A percentile compares a stretch with the other conserved stretches of the same genome.
Evolutionary conservation across 2,329 filamentous ascomycete species (phyloP).

Genomic region (Ceratocystis eucalypticola): DNA sequence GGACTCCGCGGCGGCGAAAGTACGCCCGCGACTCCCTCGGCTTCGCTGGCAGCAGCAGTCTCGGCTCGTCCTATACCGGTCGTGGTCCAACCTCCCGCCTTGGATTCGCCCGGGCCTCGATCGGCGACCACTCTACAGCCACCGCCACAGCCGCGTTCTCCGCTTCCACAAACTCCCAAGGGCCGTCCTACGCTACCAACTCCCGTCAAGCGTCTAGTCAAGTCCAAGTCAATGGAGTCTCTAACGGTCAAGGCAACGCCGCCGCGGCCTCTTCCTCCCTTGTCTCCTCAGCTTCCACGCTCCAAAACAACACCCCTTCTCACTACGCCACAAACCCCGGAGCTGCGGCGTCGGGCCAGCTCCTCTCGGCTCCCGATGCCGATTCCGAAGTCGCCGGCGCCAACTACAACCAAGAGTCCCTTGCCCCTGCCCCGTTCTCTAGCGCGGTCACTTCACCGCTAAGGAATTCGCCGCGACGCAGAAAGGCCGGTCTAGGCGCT

Average conservation of each 20-base stretch:
- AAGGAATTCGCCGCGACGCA: conserved; percentile 67
- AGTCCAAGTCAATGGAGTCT: conserved; percentile 18
- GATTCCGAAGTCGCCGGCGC: conserved; percentile 19
- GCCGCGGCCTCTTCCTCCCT: neutral
- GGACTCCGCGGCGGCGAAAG: conserved; percentile 16
- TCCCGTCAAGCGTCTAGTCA: conserved; percentile 11
- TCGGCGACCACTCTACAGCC: neutral
- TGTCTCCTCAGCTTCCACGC: conserved; percentile 8
- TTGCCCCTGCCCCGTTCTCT: conserved; percentile 12
- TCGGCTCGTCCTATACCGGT: neutral
- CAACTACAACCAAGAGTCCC: conserved; percentile 23
- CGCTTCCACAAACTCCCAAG: conserved; percentile 14
- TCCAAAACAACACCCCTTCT: conserved; percentile 16
- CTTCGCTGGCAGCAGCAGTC: conserved; percentile 6
- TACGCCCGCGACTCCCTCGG: conserved; percentile 17
- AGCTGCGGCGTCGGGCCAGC: conserved; percentile 5
- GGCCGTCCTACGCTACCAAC: conserved; percentile 3
- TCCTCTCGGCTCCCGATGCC: conserved; percentile 17
- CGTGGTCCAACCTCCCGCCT: conserved; percentile 11
- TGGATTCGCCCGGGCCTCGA: conserved; percentile 12
- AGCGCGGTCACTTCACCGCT: conserved; percentile 41
- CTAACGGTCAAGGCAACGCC: conserved; percentile 4
- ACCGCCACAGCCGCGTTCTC: neutral
- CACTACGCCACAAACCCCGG: conserved; percentile 6
- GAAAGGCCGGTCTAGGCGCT: conserved; percentile 46